Evolutionary conservation across 768 basidiomycete species (phyloP), one percentile per base, ranked within the genome.

Genomic region (Agaricus bisporus): DNA sequence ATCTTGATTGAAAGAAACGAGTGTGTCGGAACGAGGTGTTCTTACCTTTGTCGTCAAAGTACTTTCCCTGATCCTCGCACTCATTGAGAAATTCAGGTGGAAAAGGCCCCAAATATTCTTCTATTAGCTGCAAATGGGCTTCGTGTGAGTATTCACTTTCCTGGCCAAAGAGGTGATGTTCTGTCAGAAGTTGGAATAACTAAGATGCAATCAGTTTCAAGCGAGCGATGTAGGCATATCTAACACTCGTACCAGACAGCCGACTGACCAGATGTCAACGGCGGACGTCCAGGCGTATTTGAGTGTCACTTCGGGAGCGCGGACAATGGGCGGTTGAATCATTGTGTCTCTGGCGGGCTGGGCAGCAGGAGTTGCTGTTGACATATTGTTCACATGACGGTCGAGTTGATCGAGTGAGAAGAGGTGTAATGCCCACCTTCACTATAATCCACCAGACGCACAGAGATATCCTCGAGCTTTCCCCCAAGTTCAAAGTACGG

Each of bases 261-360:
- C 66, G 20, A 67, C 42, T 18, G 55, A 54, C 66, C 62, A 67
- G 28, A 66, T 65, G 38, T 67, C 64, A 35, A 65, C 58, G 5
- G 62, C 35, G 3, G 61, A 45, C 15, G 52, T 46, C 63, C 64
- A 59, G 4, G 51, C 46, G 35, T 55, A 55, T 5, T 58, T 47
- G 22, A 68, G 61, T 46, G 59, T 61, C 36, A 67, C 57, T 51
- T 67, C 66, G 7, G 66, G 64, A 1, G 64, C 64, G 15, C 60
- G 58, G 39, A 65, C 32, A 8, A 60, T 26, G 28, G 29, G 18
- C 6, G 62, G 55, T 55, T 61, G 62, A 48, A 37, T 38, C 36
- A 48, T 25, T 18, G 42, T 9, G 6, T 17, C 45, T 48, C 56
- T 53, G 10, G 11, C 10, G 17, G 49, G 49, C 8, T 41, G 26